phyloP scores from a whole-genome alignment of 345 rosid species.

The Bruguiera sexangula region DNA sequence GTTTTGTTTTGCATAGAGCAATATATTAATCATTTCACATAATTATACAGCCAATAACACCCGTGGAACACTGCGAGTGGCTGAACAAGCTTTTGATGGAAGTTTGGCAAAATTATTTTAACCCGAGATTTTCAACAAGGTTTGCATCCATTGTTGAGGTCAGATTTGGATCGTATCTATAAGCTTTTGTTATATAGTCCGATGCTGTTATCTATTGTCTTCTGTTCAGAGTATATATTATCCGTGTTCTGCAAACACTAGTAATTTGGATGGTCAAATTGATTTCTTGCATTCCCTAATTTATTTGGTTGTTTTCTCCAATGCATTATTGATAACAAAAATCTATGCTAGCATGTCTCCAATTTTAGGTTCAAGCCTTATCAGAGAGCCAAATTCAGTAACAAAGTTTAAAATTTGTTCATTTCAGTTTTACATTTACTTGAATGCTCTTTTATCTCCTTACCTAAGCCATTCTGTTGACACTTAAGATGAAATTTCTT shows the following conservation, averaged over 20 bases:
- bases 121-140: constrained; percentile 62
- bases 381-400: not conserved
- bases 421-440: not conserved
- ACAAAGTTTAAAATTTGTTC: not conserved
- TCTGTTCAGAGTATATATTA: constrained; percentile 2
- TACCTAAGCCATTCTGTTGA: no score
- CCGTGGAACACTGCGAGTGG: constrained; percentile 96
- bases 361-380: not conserved
- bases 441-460: not conserved
- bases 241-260: not conserved
- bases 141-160: constrained; percentile 86
- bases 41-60: constrained; percentile 63
- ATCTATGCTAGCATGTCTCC: not conserved
- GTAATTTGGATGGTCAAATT: constrained; percentile 4
- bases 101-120: constrained; percentile 69
- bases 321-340: not conserved
- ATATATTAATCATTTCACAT: constrained; percentile 7
- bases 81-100: constrained; percentile 78
- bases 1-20: not conserved
- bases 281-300: not conserved
- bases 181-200: not conserved
- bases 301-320: constrained; percentile 2
- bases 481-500: no score
- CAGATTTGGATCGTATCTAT: constrained; percentile 17
- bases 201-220: not conserved